Evolutionary conservation across 768 basidiomycete species (phyloP).

Genomic region (Amanita rubescens): DNA sequence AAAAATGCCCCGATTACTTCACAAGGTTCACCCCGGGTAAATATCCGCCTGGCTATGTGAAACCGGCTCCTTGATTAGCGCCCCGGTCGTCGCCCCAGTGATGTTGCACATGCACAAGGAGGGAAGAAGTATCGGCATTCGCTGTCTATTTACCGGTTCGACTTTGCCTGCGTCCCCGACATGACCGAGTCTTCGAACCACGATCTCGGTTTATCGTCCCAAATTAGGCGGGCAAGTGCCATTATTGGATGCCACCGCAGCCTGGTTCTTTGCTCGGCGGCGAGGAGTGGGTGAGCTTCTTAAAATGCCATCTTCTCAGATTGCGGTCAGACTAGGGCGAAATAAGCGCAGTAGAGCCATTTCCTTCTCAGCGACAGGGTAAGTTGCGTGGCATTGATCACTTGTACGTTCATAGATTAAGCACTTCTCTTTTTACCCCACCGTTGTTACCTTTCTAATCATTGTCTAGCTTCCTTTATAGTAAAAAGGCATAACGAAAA

Average conservation of each 20-base stretch:
- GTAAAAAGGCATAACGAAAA: background rate
- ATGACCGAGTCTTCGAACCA: background rate
- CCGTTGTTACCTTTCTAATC: background rate
- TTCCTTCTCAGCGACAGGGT: background rate
- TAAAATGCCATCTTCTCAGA: background rate
- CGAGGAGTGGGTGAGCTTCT: background rate
- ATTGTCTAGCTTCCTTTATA: background rate
- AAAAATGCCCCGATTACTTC: background rate
- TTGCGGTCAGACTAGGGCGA: background rate
- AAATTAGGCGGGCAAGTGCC: background rate
- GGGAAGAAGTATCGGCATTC: background rate
- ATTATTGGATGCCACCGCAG: background rate
- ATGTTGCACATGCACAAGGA: background rate
- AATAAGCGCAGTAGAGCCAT: background rate
- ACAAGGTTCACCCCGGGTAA: background rate
- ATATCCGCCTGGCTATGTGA: background rate
- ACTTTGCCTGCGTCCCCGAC: background rate
- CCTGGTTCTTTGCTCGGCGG: constrained; percentile 1
- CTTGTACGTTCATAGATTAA: background rate
- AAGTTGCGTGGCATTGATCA: background rate
- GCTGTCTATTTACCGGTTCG: background rate
- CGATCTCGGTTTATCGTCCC: background rate
- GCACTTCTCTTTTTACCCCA: background rate
- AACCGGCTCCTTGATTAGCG: constrained; percentile 1
- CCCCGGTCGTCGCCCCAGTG: background rate